Evolutionary conservation across 208 protist species (phyloP).

Genomic region (Novymonas esmeraldas): DNA sequence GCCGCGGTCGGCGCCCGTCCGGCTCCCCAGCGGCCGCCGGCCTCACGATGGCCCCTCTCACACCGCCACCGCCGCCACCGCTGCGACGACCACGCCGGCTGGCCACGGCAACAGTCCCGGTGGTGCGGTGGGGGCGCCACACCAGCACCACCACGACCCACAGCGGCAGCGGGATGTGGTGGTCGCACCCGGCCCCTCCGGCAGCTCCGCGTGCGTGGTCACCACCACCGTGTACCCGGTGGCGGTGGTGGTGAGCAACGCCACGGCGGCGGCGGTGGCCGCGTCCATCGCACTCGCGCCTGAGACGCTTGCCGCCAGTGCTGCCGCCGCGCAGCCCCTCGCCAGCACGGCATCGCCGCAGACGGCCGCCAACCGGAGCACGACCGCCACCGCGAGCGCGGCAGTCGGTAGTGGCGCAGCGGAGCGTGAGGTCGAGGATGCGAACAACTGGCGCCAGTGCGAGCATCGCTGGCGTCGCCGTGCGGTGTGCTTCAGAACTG

Average conservation of each 20-base stretch:
- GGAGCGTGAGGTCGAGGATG: constrained; percentile 1
- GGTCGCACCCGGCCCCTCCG: constrained; percentile 5
- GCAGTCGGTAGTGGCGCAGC: background rate
- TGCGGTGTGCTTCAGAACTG: background rate
- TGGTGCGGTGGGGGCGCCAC: no score
- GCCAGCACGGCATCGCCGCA: no score
- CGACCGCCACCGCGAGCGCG: background rate
- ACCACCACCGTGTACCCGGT: constrained; percentile 9
- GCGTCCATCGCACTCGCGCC: background rate
- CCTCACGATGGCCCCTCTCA: background rate
- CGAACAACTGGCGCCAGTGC: constrained; percentile 17
- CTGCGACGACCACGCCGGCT: background rate
- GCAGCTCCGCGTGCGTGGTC: constrained; percentile 3
- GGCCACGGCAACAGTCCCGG: no score
- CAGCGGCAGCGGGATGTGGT: constrained; percentile 15
- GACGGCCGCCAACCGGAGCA: no score
- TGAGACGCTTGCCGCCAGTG: background rate
- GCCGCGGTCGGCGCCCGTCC: background rate
- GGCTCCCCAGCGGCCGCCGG: background rate
- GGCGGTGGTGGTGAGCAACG: background rate
- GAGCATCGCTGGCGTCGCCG: constrained; percentile 20
- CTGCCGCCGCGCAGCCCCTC: no score
- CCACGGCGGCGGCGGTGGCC: background rate
- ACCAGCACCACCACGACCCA: background rate
- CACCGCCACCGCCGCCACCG: background rate